phyloP scores from a whole-genome alignment of 306 rosid genomes.

The Bauhinia variegata region DNA sequence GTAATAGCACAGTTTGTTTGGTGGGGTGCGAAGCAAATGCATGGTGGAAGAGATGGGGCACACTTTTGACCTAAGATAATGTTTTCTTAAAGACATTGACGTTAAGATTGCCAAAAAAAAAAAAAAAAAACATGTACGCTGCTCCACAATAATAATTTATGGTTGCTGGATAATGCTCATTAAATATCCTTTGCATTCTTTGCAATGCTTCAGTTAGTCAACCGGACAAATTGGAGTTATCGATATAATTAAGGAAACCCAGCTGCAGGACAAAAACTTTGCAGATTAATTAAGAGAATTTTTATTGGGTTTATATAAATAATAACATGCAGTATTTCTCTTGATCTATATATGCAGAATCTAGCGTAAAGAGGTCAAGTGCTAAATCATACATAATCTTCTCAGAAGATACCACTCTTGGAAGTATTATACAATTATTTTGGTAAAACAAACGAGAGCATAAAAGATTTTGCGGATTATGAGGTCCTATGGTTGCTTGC shows the following conservation, averaged over 20 bases:
- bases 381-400: constrained; percentile 29
- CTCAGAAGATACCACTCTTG: constrained; percentile 19
- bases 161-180: neutral
- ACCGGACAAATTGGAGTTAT: constrained; percentile 27
- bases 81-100: too few species aligned
- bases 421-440: constrained; percentile 8
- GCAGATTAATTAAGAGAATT: neutral
- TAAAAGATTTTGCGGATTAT: constrained; percentile 20
- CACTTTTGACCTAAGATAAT: too few species aligned
- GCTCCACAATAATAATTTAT: too few species aligned
- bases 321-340: neutral
- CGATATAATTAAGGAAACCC: neutral
- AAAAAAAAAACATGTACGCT: too few species aligned
- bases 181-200: neutral
- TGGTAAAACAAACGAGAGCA: constrained; percentile 15
- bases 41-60: too few species aligned
- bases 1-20: too few species aligned
- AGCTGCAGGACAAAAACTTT: constrained; percentile 5
- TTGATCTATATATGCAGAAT: constrained; percentile 7
- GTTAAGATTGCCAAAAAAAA: too few species aligned
- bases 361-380: neutral
- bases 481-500: constrained; percentile 28
- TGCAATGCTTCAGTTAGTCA: constrained; percentile 18
- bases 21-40: too few species aligned
- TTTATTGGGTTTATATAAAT: neutral